A percentile compares a stretch with the other conserved stretches of the same genome.
Evolutionary conservation across 2,329 filamentous ascomycete species (phyloP).

Genomic region (Rhytidhysteron rufulum): DNA sequence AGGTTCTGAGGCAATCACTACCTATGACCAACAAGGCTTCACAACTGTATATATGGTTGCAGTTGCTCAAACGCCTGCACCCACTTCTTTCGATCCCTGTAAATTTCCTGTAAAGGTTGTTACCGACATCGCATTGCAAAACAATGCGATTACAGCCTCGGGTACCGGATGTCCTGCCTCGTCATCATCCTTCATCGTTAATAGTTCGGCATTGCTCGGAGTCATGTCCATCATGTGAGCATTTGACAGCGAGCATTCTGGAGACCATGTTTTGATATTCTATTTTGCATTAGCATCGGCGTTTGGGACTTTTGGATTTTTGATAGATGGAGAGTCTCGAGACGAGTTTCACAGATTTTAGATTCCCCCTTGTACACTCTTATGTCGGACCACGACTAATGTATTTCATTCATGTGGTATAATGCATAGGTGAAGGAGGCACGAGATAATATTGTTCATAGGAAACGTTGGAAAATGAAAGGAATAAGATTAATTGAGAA

Average conservation of each 20-base stretch:
- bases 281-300: conserved; percentile 9
- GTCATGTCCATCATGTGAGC: conserved; percentile 15
- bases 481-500: no score
- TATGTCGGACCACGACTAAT: neutral
- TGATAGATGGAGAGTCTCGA: conserved; percentile 1
- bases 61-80: conserved; percentile 29
- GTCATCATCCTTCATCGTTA: conserved; percentile 7
- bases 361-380: neutral
- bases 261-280: neutral
- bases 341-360: conserved; percentile 1
- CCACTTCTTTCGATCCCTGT: conserved; percentile 43
- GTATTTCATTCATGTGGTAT: neutral
- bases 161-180: neutral
- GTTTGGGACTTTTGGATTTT: conserved; percentile 2
- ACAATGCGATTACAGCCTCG: conserved; percentile 9
- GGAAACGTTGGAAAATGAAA: no score
- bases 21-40: conserved; percentile 49
- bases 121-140: conserved; percentile 13
- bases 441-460: no score
- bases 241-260: neutral
- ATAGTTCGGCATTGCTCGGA: conserved; percentile 18
- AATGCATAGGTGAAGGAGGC: neutral
- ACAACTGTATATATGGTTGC: conserved; percentile 43
- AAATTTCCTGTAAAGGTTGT: no score
- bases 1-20: conserved; percentile 43